Conservation (phyloP, 179 eudicot genomes). For the Beta lomatogona region DNA sequence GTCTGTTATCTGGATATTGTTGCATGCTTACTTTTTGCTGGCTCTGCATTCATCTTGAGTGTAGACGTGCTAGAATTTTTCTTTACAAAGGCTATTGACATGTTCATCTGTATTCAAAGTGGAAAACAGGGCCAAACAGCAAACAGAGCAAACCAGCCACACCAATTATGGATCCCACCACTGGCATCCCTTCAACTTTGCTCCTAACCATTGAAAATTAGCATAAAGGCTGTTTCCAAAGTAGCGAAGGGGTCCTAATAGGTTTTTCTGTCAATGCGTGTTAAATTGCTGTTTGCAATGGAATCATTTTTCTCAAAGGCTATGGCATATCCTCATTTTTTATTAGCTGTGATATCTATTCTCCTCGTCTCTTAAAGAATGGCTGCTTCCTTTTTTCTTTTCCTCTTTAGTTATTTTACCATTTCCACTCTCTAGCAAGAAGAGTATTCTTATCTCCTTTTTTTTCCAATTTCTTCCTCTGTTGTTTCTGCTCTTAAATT, state of each 20-base stretch:
- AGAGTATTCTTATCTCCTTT: neutral
- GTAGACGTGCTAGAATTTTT: neutral
- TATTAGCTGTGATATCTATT: neutral
- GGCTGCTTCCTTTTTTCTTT: neutral
- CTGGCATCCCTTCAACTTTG: neutral
- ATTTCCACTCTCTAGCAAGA: neutral
- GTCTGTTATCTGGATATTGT: neutral
- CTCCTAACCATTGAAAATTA: neutral
- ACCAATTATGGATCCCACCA: neutral
- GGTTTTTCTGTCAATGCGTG: neutral
- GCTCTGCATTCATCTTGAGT: neutral
- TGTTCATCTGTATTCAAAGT: neutral
- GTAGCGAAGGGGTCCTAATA: neutral
- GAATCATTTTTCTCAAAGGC: neutral
- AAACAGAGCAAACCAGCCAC: neutral
- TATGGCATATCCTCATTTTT: neutral
- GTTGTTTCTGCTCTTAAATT: neutral
- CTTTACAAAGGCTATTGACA: neutral
- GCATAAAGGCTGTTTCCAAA: neutral
- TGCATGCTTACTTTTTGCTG: neutral
- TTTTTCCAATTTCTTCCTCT: neutral
- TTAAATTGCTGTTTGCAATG: neutral
- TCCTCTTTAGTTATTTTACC: neutral
- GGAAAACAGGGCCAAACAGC: neutral
- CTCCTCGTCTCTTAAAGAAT: neutral